Percentiles rank a stretch among this genome's conserved stretches.
These are phyloP conservation scores for Aspergillus sp. DNA, from an alignment of 2,329 filamentous ascomycete species.

Conservation along the genomic window DNA sequence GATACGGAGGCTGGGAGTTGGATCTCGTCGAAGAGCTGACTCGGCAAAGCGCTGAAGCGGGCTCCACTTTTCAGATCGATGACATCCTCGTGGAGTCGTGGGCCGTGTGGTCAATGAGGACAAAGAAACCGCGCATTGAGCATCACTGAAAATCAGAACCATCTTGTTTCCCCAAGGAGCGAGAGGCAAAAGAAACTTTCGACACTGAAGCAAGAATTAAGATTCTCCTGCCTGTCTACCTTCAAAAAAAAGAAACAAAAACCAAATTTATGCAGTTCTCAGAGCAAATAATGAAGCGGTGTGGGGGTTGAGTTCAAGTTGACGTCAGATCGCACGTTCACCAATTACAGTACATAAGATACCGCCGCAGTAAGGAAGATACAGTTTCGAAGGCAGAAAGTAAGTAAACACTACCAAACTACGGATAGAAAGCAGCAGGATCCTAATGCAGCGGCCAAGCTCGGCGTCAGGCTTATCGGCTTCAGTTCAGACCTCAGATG, in stretches of 20 bases:
- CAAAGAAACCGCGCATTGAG: not conserved
- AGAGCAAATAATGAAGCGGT: constrained; percentile 17
- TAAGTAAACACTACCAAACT: too few species aligned
- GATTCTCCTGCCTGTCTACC: not conserved
- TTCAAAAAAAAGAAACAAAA: not conserved
- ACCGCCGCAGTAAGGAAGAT: not conserved
- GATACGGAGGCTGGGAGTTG: not conserved
- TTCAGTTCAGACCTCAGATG: constrained; percentile 1
- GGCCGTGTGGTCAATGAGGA: not conserved
- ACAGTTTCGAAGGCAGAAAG: not conserved
- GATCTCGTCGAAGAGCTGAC: not conserved
- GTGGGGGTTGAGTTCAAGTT: constrained; percentile 12
- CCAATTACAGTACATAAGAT: not conserved
- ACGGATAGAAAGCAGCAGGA: too few species aligned
- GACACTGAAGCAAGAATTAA: not conserved
- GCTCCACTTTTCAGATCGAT: not conserved
- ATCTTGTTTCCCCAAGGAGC: too few species aligned
- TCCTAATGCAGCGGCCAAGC: constrained; percentile 23
- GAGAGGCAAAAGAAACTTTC: not conserved
- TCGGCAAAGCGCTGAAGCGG: not conserved
- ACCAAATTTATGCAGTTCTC: not conserved
- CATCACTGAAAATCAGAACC: too few species aligned
- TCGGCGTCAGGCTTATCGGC: constrained; percentile 28
- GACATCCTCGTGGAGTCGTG: not conserved
- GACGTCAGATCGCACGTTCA: constrained; percentile 21